Percentiles rank a stretch among this genome's conserved stretches.
These are phyloP conservation scores for Diplogelasinospora grovesii DNA, from an alignment of 495 filamentous ascomycete species.

Conservation along the genomic window DNA sequence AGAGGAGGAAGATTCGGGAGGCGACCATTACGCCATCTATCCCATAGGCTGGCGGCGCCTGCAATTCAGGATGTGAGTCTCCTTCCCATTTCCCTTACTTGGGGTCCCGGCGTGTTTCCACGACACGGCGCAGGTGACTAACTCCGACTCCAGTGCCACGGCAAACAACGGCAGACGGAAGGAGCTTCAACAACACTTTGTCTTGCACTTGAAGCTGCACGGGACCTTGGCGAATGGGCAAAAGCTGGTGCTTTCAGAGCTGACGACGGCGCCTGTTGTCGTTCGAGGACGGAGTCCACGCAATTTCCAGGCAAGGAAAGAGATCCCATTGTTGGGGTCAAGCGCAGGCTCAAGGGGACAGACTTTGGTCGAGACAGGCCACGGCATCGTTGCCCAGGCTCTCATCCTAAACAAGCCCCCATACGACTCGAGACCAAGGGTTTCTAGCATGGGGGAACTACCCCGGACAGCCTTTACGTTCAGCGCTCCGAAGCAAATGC, in stretches of 20 bases:
- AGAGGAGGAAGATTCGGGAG: constrained; percentile 55
- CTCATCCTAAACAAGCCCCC: constrained; percentile 42
- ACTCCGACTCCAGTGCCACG: constrained; percentile 38
- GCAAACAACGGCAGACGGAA: constrained; percentile 69
- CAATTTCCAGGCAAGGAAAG: constrained; percentile 73
- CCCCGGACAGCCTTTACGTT: constrained; percentile 48
- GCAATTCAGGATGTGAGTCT: constrained; percentile 70
- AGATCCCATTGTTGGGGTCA: constrained; percentile 65
- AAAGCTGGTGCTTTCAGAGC: constrained; percentile 62
- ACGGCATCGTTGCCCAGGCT: constrained; percentile 41
- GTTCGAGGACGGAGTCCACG: constrained; percentile 72
- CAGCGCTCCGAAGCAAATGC: constrained; percentile 43
- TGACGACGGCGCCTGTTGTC: constrained; percentile 67
- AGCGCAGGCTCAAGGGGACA: constrained; percentile 60
- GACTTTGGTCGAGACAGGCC: constrained; percentile 40
- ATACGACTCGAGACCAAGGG: constrained; percentile 38
- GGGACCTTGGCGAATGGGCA: constrained; percentile 63
- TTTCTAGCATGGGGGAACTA: constrained; percentile 41
- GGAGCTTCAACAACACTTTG: constrained; percentile 78
- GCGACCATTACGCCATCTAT: constrained; percentile 68
- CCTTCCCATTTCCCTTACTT: not conserved
- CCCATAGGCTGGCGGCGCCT: constrained; percentile 85
- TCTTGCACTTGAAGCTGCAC: constrained; percentile 65
- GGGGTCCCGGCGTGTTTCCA: not conserved
- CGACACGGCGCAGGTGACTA: constrained; percentile 7